Base-by-base conservation (phyloP, 2,329 filamentous ascomycete species). In the Zasmidium angulare region DNA sequence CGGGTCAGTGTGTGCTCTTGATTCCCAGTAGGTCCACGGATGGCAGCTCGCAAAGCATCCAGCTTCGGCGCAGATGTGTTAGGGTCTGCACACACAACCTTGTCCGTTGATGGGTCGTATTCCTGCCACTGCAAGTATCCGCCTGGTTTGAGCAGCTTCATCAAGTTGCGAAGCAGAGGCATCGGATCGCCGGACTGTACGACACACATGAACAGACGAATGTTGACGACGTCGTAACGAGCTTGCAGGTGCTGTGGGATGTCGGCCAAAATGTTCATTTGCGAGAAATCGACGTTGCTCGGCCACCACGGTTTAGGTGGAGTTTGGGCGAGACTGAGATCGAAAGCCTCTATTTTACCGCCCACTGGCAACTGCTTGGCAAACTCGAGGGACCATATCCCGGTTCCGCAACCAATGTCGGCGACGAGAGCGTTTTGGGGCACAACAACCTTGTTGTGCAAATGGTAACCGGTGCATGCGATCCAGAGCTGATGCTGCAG, bases 401-500 rank as follows among this genome's bases (percentile, higher is more conserved):
- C 64, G 12, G 62, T 66, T n/a, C 63, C 53, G 53, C 62, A 60
- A 22, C 58, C 61, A 14, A 67, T 51, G 23, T 67, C 65, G 14
- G 63, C 65, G 1, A 67, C 60, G 19, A 63, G 14, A 3, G 62
- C 50, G 20, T 57, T 50, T 10, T 47, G 12, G 10, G 29, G 56
- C 11, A 62, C 50, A 1, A 51, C 46, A 47, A 74, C 68, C 12
- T 55, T 52, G 2, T 69, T 70, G 51, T 75, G 71, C 9, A 75
- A 60, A 26, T 60, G 65, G 52, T 62, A 72, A 20, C 64, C 59
- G 2, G 70, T 64, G 11, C 64, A 60, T 21, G 69, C 61, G 48
- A 65, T 65, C 68, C 68, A 75, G 4, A 72, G 63, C 29, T 68
- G 69, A 40, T 74, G 69, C 50, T 74, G 71, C 43, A 71, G 59